These are phyloP conservation scores for Drechslera avenae DNA, from an alignment of 2,329 filamentous ascomycete genomes.

Conservation along the genomic window DNA sequence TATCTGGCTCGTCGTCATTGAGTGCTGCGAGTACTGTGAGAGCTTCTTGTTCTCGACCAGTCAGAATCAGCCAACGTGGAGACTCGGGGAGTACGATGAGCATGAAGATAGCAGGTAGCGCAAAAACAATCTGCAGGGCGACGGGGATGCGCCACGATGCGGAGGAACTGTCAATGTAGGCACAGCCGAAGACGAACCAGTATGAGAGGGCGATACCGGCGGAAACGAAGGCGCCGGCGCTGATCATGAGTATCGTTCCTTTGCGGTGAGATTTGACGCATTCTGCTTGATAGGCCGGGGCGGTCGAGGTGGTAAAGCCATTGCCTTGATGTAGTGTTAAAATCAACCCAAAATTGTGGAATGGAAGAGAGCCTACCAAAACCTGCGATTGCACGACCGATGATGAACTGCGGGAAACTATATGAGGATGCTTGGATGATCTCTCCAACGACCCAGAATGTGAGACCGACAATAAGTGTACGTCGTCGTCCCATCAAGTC, in stretches of 20 bases:
- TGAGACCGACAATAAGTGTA: constrained; percentile 56
- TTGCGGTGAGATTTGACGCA: constrained; percentile 52
- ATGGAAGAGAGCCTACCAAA: constrained; percentile 50
- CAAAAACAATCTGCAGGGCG: constrained; percentile 63
- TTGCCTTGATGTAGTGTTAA: constrained; percentile 47
- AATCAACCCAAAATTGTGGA: not conserved
- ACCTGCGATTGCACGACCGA: constrained; percentile 56
- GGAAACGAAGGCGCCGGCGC: constrained; percentile 57
- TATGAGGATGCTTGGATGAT: constrained; percentile 56
- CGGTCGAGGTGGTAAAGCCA: constrained; percentile 58
- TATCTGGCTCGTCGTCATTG: constrained; percentile 33
- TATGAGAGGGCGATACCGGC: constrained; percentile 57
- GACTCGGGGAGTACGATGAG: constrained; percentile 60
- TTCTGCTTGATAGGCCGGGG: constrained; percentile 59
- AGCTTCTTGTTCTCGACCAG: constrained; percentile 57
- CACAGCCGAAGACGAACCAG: constrained; percentile 60
- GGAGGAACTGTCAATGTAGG: constrained; percentile 47
- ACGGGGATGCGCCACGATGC: constrained; percentile 61
- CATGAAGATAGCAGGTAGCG: constrained; percentile 59
- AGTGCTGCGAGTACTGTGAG: constrained; percentile 39
- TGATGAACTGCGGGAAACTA: constrained; percentile 56
- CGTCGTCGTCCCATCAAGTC: constrained; percentile 57
- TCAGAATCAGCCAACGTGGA: constrained; percentile 63
- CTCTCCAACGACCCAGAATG: constrained; percentile 57
- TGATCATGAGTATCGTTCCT: constrained; percentile 56